Evolutionary conservation across 257 asterid genomes (phyloP).

Genomic region (Salvia hispanica): DNA sequence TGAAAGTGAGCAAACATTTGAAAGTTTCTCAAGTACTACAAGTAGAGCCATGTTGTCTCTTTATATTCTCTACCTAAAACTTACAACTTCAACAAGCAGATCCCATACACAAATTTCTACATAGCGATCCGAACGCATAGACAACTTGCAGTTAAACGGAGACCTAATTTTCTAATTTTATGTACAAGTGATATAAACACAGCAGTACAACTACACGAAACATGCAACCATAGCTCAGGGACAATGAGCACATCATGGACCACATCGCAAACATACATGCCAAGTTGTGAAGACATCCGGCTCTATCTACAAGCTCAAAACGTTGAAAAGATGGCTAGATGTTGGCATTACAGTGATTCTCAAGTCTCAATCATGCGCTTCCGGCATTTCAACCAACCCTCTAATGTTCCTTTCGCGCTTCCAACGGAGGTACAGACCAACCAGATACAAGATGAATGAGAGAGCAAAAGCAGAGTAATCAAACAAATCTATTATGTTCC

Average conservation of each 20-base stretch:
- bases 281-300: too few relatives aligned
- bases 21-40: neutral
- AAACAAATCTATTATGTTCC: conserved; percentile 47
- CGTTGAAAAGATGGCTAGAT: too few relatives aligned
- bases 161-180: neutral
- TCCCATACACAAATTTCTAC: neutral
- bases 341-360: neutral
- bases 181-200: conserved; percentile 1
- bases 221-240: neutral
- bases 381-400: conserved; percentile 43
- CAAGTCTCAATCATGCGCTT: conserved; percentile 28
- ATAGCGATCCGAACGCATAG: neutral
- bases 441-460: conserved; percentile 49
- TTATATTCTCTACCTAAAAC: neutral
- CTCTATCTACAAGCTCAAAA: neutral
- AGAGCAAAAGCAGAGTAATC: conserved; percentile 60
- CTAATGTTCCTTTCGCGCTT: conserved; percentile 55
- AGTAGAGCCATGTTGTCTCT: neutral
- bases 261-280: too few relatives aligned
- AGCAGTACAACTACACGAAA: neutral
- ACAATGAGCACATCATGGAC: too few relatives aligned
- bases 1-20: too few relatives aligned
- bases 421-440: conserved; percentile 50
- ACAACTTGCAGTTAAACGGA: neutral
- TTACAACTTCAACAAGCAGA: neutral